Conservation (phyloP, 1,284 basidiomycete genomes). For the Neonothopanus nambi region DNA sequence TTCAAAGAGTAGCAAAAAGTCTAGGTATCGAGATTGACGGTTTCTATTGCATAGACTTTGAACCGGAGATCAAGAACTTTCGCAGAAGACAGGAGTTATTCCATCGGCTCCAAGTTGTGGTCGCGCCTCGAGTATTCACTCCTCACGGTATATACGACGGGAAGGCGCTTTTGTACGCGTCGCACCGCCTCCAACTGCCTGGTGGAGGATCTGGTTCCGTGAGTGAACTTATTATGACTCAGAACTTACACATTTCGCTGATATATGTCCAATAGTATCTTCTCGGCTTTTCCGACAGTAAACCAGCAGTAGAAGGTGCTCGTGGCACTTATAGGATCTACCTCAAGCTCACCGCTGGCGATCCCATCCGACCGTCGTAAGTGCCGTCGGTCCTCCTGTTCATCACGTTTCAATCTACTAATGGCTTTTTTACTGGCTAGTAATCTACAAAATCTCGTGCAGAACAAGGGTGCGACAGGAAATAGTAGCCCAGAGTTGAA, state of each 20-base stretch:
- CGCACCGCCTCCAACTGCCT: constrained; percentile 26
- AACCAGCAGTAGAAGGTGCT: neutral
- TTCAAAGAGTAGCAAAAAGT: neutral
- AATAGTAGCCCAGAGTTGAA: constrained; percentile 14
- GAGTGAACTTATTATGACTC: no score
- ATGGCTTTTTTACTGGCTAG: constrained; percentile 9
- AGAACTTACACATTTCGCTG: no score
- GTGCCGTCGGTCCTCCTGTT: neutral
- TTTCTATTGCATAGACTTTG: constrained; percentile 26
- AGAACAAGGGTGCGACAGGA: constrained; percentile 5
- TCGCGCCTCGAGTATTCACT: constrained; percentile 35
- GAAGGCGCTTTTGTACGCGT: constrained; percentile 40
- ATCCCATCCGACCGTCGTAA: constrained; percentile 23
- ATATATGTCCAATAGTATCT: constrained; percentile 20
- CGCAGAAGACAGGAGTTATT: constrained; percentile 33
- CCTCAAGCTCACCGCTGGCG: constrained; percentile 23
- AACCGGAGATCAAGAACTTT: constrained; percentile 19
- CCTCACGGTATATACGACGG: constrained; percentile 45
- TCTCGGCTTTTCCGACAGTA: constrained; percentile 16
- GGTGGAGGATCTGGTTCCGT: constrained; percentile 13
- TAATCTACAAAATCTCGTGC: constrained; percentile 24
- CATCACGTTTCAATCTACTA: neutral
- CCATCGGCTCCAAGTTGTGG: constrained; percentile 33
- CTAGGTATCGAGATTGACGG: neutral
- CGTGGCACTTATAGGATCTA: constrained; percentile 21